phyloP scores from a whole-genome alignment of 2,329 filamentous ascomycete genomes.

The Akanthomyces lecanii region DNA sequence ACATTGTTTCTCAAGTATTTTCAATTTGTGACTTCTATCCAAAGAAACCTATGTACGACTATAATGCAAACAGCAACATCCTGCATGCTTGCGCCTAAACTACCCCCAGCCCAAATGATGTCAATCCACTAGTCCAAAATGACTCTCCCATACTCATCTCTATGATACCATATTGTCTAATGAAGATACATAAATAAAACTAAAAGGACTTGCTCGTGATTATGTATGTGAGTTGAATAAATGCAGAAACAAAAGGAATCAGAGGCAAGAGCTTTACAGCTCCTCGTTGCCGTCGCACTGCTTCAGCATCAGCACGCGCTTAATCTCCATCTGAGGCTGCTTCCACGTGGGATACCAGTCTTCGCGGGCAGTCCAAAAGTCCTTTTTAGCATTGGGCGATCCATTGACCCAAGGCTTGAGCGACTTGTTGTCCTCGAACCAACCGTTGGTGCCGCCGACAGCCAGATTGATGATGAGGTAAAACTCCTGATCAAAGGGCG shows the following conservation, averaged over 20 bases:
- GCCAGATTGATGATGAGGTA: slow-evolving; percentile 73
- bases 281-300: slow-evolving; percentile 61
- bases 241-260: not conserved
- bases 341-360: slow-evolving; percentile 70
- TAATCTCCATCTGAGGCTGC: slow-evolving; percentile 62
- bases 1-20: not conserved
- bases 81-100: not conserved
- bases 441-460: slow-evolving; percentile 75
- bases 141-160: not conserved
- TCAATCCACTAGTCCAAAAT: slow-evolving; percentile 1
- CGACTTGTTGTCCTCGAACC: slow-evolving; percentile 69
- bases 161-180: slow-evolving; percentile 12
- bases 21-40: not conserved
- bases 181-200: not conserved
- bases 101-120: not conserved
- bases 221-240: not conserved
- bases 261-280: slow-evolving; percentile 30
- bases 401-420: slow-evolving; percentile 77
- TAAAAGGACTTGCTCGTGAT: slow-evolving; percentile 9
- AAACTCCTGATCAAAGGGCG: slow-evolving; percentile 73
- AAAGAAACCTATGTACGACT: not conserved
- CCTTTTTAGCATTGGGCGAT: slow-evolving; percentile 61
- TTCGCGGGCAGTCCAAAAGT: slow-evolving; percentile 69
- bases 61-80: not conserved
- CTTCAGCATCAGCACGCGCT: slow-evolving; percentile 66